Percentiles rank a stretch among this genome's conserved stretches.
These are phyloP conservation scores for Rheum nobile DNA, from an alignment of 148 eudicot species.

Conservation along the genomic window DNA sequence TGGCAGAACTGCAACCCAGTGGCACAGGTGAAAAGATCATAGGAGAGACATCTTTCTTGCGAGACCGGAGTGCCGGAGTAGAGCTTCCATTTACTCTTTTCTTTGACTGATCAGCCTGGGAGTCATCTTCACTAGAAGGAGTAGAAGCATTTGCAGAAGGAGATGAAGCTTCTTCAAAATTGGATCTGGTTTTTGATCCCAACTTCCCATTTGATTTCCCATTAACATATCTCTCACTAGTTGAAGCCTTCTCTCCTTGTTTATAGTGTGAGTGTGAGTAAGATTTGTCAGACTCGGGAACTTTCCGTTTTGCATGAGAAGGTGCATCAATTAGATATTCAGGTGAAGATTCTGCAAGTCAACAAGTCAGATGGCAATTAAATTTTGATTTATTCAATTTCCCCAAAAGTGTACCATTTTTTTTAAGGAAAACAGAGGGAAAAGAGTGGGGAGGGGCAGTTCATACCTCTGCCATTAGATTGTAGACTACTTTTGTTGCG, in stretches of 20 bases:
- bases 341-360: constrained; percentile 37
- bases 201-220: constrained; percentile 19
- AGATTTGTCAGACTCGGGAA: constrained; percentile 18
- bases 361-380: constrained; percentile 1
- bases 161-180: constrained; percentile 33
- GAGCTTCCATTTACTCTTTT: constrained; percentile 20
- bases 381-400: neutral
- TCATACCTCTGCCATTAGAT: neutral
- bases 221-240: constrained; percentile 22
- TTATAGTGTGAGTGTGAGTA: constrained; percentile 11
- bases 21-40: constrained; percentile 11
- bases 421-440: neutral
- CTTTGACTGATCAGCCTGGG: constrained; percentile 12
- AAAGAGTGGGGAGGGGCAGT: neutral
- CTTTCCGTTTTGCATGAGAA: constrained; percentile 23
- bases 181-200: constrained; percentile 14
- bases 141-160: constrained; percentile 38
- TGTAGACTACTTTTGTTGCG: constrained; percentile 21
- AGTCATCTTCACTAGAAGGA: constrained; percentile 28
- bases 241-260: constrained; percentile 15
- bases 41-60: constrained; percentile 13
- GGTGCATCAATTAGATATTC: constrained; percentile 27
- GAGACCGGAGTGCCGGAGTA: constrained; percentile 11
- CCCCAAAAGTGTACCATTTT: neutral
- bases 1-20: constrained; percentile 10